Percentiles rank a stretch among this genome's conserved stretches.
phyloP scores from a whole-genome alignment of 139 green algal species.

The Chlamydomonas schloesseri region DNA sequence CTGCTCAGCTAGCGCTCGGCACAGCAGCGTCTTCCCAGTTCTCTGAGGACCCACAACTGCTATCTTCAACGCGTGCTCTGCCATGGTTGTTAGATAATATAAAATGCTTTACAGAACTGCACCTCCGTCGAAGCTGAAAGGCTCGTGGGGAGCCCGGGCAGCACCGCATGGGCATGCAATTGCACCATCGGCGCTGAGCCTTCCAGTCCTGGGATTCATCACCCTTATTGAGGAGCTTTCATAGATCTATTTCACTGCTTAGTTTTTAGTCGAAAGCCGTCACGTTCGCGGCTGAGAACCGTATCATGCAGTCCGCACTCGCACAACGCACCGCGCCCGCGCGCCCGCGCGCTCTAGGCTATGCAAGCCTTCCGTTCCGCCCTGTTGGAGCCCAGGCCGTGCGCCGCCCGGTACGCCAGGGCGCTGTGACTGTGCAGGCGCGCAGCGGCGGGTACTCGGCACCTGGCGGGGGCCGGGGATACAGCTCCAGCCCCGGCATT shows the following conservation, averaged over 20 bases:
- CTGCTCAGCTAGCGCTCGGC: slow-evolving; percentile 64
- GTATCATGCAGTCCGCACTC: no score
- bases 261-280: no score
- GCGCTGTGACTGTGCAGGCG: neutral
- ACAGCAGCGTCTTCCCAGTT: slow-evolving; percentile 67
- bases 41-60: slow-evolving; percentile 62
- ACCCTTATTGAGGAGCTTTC: no score
- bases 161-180: no score
- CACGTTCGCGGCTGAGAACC: no score
- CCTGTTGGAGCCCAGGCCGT: neutral
- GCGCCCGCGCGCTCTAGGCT: neutral
- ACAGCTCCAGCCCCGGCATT: slow-evolving; percentile 13
- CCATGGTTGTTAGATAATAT: slow-evolving; percentile 31
- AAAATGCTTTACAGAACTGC: no score
- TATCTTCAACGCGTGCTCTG: slow-evolving; percentile 57
- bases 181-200: no score
- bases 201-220: no score
- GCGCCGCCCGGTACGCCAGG: neutral
- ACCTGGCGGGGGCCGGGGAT: neutral
- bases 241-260: no score
- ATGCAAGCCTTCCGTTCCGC: neutral
- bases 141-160: no score
- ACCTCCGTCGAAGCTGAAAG: no score
- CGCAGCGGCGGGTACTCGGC: slow-evolving; percentile 34
- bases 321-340: no score